Conservation (phyloP, 257 asterid species). For the Przewalskia tangutica region DNA sequence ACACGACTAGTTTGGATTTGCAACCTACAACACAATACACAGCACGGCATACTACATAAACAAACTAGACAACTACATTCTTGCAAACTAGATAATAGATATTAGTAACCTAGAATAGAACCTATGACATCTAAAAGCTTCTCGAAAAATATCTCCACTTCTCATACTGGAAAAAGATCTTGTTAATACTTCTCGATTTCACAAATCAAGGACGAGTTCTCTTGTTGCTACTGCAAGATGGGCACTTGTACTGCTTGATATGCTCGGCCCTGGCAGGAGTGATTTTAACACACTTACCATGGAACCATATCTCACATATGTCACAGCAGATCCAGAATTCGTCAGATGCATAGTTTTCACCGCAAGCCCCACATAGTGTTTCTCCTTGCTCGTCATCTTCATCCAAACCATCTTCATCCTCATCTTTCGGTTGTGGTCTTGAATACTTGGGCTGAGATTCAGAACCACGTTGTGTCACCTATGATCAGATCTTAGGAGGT, state of each 20-base stretch:
- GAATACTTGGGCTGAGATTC: conserved; percentile 33
- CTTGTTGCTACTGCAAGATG: conserved; percentile 42
- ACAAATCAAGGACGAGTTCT: conserved; percentile 51
- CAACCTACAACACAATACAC: background rate
- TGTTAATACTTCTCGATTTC: conserved; percentile 5
- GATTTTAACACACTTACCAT: conserved; percentile 75
- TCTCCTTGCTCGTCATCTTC: conserved; percentile 63
- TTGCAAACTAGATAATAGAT: background rate
- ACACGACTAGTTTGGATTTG: background rate
- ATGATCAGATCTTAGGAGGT: background rate
- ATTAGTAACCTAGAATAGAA: background rate
- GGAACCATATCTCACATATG: conserved; percentile 80
- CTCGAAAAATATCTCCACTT: background rate
- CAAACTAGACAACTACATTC: background rate
- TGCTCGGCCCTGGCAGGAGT: conserved; percentile 89
- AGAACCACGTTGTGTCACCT: conserved; percentile 2
- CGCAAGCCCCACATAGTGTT: conserved; percentile 61
- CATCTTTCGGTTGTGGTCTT: conserved; percentile 37
- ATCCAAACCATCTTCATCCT: conserved; percentile 29
- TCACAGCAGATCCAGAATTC: conserved; percentile 87
- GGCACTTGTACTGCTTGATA: conserved; percentile 89
- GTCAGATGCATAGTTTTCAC: conserved; percentile 53
- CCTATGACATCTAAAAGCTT: background rate
- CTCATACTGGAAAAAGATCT: background rate
- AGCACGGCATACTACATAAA: background rate